These are phyloP conservation scores for Collybiopsis luxurians DNA, from an alignment of 768 basidiomycete species.

Conservation along the genomic window DNA sequence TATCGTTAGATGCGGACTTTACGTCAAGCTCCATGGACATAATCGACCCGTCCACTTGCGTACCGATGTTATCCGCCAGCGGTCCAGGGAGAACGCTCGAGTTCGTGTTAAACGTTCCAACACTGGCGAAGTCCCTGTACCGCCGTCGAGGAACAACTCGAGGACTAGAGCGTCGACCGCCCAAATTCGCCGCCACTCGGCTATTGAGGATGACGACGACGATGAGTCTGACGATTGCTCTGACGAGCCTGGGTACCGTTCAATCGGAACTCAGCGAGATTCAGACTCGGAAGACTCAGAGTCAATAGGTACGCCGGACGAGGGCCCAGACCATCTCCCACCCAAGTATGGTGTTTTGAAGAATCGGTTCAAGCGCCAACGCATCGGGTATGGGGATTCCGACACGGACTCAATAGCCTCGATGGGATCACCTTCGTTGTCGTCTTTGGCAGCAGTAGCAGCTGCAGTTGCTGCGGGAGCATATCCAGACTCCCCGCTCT, in stretches of 20 bases:
- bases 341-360: constrained; percentile 2
- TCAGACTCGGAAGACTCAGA: constrained; percentile 8
- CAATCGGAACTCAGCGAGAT: constrained; percentile 7
- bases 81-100: constrained; percentile 7
- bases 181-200: constrained; percentile 5
- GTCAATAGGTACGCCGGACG: constrained; percentile 7
- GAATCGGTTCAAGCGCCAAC: constrained; percentile 8
- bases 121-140: neutral
- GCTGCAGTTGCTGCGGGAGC: constrained; percentile 5
- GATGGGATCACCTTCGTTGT: constrained; percentile 3
- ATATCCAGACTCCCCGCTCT: neutral
- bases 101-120: constrained; percentile 3
- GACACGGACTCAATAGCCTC: constrained; percentile 4
- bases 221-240: neutral
- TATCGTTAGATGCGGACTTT: constrained; percentile 6
- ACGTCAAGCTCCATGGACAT: constrained; percentile 9
- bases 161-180: constrained; percentile 3
- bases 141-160: neutral
- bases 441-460: constrained; percentile 1
- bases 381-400: constrained; percentile 2
- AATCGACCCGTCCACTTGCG: constrained; percentile 7
- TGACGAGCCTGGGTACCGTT: constrained; percentile 6
- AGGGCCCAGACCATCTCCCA: neutral
- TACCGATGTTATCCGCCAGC: constrained; percentile 8
- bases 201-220: constrained; percentile 1